Conservation (phyloP, 1,139 yeast genomes). For the Debaryomyces udenii region DNA sequence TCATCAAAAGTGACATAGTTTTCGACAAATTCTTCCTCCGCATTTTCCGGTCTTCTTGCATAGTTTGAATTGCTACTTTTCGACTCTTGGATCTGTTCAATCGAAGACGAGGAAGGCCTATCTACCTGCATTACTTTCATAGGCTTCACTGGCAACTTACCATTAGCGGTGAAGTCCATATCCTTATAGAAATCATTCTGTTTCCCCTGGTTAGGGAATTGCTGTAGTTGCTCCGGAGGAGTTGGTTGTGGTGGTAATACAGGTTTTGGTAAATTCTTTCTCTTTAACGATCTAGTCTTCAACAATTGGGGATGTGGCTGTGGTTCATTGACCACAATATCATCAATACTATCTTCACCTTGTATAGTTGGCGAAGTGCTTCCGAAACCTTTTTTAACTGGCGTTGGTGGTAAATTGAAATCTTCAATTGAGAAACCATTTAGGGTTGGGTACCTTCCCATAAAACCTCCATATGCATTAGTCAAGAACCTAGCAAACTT, state of each 20-base stretch:
- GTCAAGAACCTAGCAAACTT: conserved; percentile 64
- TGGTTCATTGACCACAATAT: conserved; percentile 24
- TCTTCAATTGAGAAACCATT: conserved; percentile 40
- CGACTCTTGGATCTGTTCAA: conserved; percentile 1
- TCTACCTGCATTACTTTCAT: conserved; percentile 41
- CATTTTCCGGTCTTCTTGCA: neutral
- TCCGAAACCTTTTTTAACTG: conserved; percentile 20
- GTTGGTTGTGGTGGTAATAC: conserved; percentile 27
- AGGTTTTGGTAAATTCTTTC: conserved; percentile 31
- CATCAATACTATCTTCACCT: conserved; percentile 13
- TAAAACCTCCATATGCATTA: conserved; percentile 66
- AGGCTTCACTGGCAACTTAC: conserved; percentile 46
- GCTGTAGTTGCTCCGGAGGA: conserved; percentile 14
- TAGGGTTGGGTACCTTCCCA: conserved; percentile 66
- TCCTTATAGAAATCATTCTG: conserved; percentile 31
- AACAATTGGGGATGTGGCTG: conserved; percentile 28
- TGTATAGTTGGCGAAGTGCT: conserved; percentile 2
- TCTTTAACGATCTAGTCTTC: conserved; percentile 30
- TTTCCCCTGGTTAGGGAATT: conserved; percentile 1
- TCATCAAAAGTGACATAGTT: conserved; percentile 10
- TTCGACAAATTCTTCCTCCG: conserved; percentile 9
- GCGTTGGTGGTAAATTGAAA: conserved; percentile 37
- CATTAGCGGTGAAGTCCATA: conserved; percentile 49
- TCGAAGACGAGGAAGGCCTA: conserved; percentile 15
- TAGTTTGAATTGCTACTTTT: neutral